These are phyloP conservation scores for Leptographium procerum DNA, from an alignment of 2,329 filamentous ascomycete genomes.

Conservation along the genomic window DNA sequence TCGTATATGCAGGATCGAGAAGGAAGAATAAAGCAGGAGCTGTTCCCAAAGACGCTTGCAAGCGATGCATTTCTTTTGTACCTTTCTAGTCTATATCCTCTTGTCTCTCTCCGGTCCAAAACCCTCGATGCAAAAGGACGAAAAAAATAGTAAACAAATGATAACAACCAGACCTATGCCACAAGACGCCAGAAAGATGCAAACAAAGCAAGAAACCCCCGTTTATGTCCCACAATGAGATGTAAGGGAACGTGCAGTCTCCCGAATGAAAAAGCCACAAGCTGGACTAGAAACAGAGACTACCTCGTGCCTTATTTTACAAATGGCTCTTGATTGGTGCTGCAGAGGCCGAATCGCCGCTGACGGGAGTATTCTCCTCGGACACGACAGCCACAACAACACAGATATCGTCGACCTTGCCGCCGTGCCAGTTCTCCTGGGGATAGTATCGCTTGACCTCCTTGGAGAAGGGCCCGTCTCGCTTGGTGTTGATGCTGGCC, in stretches of 20 bases:
- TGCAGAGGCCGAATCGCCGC: constrained; percentile 12
- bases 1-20: too few species aligned
- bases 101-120: neutral
- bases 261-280: neutral
- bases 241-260: neutral
- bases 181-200: neutral
- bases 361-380: constrained; percentile 35
- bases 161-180: neutral
- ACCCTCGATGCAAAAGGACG: too few species aligned
- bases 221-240: neutral
- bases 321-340: constrained; percentile 19
- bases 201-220: neutral
- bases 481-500: constrained; percentile 68
- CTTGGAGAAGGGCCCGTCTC: constrained; percentile 88
- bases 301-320: neutral
- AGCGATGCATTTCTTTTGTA: neutral
- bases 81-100: neutral
- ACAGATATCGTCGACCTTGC: constrained; percentile 93
- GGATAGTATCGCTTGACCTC: constrained; percentile 85
- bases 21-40: too few species aligned
- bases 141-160: neutral
- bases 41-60: neutral
- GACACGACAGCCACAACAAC: constrained; percentile 71
- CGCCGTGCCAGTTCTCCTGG: constrained; percentile 75
- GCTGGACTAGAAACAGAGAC: neutral